Conservation (phyloP, 2,329 filamentous ascomycete species). For the Metarhizium brunneum region DNA sequence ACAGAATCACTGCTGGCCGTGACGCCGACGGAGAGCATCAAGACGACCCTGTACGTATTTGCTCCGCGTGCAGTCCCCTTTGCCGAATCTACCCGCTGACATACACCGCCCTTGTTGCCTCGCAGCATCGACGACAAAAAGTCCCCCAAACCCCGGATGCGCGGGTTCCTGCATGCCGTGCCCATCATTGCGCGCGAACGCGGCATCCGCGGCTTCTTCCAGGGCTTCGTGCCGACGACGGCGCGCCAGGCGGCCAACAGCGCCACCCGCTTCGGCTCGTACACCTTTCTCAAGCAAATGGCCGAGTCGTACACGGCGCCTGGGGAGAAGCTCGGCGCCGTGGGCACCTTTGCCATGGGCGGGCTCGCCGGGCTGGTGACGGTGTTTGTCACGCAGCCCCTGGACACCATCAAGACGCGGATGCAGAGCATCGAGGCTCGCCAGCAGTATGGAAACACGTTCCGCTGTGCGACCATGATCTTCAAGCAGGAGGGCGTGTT, state of each 20-base stretch:
- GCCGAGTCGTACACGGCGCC: constrained; percentile 88
- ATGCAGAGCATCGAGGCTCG: constrained; percentile 95
- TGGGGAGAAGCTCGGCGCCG: constrained; percentile 83
- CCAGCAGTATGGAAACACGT: constrained; percentile 73
- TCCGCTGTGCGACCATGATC: constrained; percentile 74
- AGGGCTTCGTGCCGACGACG: constrained; percentile 91
- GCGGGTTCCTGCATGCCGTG: constrained; percentile 85
- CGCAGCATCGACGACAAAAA: constrained; percentile 88
- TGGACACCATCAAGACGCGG: constrained; percentile 93
- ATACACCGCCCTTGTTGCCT: too few species aligned
- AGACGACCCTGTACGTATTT: constrained; percentile 67
- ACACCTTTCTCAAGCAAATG: constrained; percentile 82
- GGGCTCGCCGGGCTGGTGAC: constrained; percentile 85
- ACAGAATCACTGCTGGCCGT: constrained; percentile 91
- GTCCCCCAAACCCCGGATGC: constrained; percentile 71
- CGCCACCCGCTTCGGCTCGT: constrained; percentile 82
- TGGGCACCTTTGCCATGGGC: constrained; percentile 85
- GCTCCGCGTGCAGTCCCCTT: neutral
- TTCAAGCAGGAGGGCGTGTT: constrained; percentile 81
- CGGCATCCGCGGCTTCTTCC: constrained; percentile 87
- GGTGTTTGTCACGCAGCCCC: constrained; percentile 64
- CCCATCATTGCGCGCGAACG: constrained; percentile 81
- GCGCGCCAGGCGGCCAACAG: constrained; percentile 92
- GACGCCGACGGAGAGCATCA: constrained; percentile 95
- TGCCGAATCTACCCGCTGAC: too few species aligned